These are phyloP conservation scores for Penicillium rolfsii DNA, from an alignment of 2,329 filamentous ascomycete genomes.

Conservation along the genomic window DNA sequence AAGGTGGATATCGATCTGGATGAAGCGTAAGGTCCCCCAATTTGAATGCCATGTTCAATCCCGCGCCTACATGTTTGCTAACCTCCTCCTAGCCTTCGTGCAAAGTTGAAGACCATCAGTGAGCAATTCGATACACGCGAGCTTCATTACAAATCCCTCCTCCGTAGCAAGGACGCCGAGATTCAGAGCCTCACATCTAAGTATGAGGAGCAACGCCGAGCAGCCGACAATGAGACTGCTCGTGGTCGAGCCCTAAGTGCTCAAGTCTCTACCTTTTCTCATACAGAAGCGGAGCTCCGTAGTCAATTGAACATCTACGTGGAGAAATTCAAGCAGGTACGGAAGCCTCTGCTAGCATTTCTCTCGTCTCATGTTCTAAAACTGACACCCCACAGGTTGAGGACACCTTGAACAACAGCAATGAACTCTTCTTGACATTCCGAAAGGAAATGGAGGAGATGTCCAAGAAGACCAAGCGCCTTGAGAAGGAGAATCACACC, in stretches of 20 bases:
- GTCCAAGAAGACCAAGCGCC: slow-evolving; percentile 96
- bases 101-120: slow-evolving; percentile 88
- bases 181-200: slow-evolving; percentile 89
- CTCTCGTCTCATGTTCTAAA: not conserved
- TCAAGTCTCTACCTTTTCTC: slow-evolving; percentile 93
- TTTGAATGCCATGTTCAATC: slow-evolving; percentile 1
- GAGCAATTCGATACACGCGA: slow-evolving; percentile 97
- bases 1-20: slow-evolving; percentile 86
- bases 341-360: slow-evolving; percentile 31
- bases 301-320: slow-evolving; percentile 98
- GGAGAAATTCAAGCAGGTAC: slow-evolving; percentile 99
- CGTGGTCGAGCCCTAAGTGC: slow-evolving; percentile 83
- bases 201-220: slow-evolving; percentile 86
- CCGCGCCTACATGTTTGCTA: slow-evolving; percentile 11
- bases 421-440: slow-evolving; percentile 95
- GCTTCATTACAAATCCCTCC: slow-evolving; percentile 86
- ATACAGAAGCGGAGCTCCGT: slow-evolving; percentile 90
- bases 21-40: slow-evolving; percentile 68
- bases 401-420: slow-evolving; percentile 97
- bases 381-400: slow-evolving; percentile 70
- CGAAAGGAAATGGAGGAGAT: slow-evolving; percentile 99
- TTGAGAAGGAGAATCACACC: slow-evolving; percentile 94
- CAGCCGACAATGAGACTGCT: slow-evolving; percentile 76
- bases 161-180: slow-evolving; percentile 94
- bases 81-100: slow-evolving; percentile 54